Evolutionary conservation across 768 basidiomycete species (phyloP).

Genomic region (Lactarius indigo): DNA sequence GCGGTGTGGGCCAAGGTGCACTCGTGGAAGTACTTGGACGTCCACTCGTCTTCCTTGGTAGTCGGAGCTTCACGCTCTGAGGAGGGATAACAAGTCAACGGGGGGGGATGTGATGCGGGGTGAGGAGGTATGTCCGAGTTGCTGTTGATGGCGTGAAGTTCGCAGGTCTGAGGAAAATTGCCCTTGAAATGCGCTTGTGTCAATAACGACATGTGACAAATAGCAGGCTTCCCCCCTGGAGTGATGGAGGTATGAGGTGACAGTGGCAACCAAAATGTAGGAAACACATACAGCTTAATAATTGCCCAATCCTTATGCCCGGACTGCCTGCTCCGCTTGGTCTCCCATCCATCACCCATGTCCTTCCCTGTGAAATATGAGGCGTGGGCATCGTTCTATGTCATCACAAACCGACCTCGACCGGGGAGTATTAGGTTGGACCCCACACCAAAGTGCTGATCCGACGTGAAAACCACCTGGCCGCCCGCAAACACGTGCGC

Average conservation of each 20-base stretch:
- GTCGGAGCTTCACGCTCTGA: slow-evolving; percentile 30
- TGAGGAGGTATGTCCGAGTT: slow-evolving; percentile 34
- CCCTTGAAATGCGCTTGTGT: slow-evolving; percentile 94
- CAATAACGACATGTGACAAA: slow-evolving; percentile 79
- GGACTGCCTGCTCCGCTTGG: slow-evolving; percentile 74
- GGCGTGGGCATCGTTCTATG: not conserved
- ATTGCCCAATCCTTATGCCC: slow-evolving; percentile 92
- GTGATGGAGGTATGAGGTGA: not conserved
- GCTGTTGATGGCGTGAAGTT: slow-evolving; percentile 57
- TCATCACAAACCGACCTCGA: slow-evolving; percentile 45
- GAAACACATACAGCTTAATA: slow-evolving; percentile 69
- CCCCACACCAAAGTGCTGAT: slow-evolving; percentile 94
- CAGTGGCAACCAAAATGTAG: not conserved
- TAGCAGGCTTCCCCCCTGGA: slow-evolving; percentile 68
- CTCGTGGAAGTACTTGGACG: slow-evolving; percentile 65
- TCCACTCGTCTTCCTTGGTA: slow-evolving; percentile 56
- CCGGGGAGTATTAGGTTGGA: slow-evolving; percentile 90
- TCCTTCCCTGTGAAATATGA: slow-evolving; percentile 53
- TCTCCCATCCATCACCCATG: slow-evolving; percentile 99
- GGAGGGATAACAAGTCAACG: slow-evolving; percentile 21
- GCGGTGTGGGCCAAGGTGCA: slow-evolving; percentile 82
- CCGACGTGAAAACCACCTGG: slow-evolving; percentile 76
- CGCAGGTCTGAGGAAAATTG: slow-evolving; percentile 89
- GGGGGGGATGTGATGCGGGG: slow-evolving; percentile 17
- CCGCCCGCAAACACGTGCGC: slow-evolving; percentile 91